phyloP scores from a whole-genome alignment of 208 protist genomes.

The Acanthamoeba lenticulata region DNA sequence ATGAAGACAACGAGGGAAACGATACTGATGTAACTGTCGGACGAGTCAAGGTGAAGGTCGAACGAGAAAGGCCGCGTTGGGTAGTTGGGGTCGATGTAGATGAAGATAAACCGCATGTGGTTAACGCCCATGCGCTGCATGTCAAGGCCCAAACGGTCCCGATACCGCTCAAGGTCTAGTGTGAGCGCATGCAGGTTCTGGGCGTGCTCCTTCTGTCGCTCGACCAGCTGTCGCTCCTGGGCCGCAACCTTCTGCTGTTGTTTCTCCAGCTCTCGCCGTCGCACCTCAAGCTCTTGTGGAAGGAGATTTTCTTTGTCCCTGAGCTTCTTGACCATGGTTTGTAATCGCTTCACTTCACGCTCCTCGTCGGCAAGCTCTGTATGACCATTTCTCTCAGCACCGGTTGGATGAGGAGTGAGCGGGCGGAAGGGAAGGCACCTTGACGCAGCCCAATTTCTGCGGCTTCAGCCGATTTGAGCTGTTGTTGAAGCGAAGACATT shows the following conservation, averaged over 20 bases:
- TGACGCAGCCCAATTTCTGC: background rate
- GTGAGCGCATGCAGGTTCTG: background rate
- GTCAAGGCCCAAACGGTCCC: background rate
- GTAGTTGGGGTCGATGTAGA: slow-evolving; percentile 4
- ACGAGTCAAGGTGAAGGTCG: slow-evolving; percentile 1
- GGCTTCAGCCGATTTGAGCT: background rate
- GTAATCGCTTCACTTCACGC: background rate
- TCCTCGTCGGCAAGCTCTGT: slow-evolving; percentile 30
- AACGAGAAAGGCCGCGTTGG: slow-evolving; percentile 4
- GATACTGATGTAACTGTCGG: background rate
- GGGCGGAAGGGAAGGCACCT: background rate
- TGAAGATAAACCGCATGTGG: slow-evolving; percentile 7
- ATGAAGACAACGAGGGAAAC: too few species aligned
- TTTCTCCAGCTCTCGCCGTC: background rate
- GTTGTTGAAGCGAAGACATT: background rate
- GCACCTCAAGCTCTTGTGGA: background rate
- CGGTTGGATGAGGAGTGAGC: background rate
- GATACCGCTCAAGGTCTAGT: background rate
- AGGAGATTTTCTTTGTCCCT: slow-evolving; percentile 3
- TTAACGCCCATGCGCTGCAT: background rate
- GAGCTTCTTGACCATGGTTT: background rate
- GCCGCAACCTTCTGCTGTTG: background rate
- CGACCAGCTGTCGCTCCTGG: background rate
- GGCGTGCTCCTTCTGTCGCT: background rate
- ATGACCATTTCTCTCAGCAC: too few species aligned